These are phyloP conservation scores for Phytophthora multivora DNA, from an alignment of 352 stramenopile species.

Conservation along the genomic window DNA sequence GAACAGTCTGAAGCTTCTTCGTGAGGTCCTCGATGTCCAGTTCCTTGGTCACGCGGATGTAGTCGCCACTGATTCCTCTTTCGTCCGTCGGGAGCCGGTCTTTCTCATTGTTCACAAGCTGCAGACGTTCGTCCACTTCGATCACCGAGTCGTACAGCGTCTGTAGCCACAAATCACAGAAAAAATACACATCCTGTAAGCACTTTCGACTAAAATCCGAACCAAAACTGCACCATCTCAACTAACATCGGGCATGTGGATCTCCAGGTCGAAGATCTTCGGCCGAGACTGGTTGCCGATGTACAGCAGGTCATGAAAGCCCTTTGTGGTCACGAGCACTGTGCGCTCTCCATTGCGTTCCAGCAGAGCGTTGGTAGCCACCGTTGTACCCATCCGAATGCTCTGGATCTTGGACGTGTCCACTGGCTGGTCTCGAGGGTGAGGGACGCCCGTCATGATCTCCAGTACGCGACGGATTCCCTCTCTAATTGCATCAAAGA, in stretches of 20 bases:
- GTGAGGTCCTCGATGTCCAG: constrained; percentile 84
- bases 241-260: constrained; percentile 85
- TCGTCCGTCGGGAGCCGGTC: constrained; percentile 61
- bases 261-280: constrained; percentile 97
- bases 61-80: constrained; percentile 89
- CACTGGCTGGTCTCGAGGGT: constrained; percentile 86
- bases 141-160: constrained; percentile 97
- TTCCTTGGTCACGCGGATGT: constrained; percentile 81
- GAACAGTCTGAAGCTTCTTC: constrained; percentile 80
- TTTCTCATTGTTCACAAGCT: constrained; percentile 85
- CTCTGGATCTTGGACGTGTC: constrained; percentile 92
- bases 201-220: not conserved
- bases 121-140: constrained; percentile 97
- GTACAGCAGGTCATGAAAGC: constrained; percentile 96
- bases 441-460: constrained; percentile 87
- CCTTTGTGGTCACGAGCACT: constrained; percentile 94
- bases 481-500: constrained; percentile 48
- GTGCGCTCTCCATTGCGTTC: constrained; percentile 96
- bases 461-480: constrained; percentile 96
- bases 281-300: constrained; percentile 99
- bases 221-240: constrained; percentile 3
- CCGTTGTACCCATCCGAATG: constrained; percentile 99
- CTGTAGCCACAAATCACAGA: constrained; percentile 31
- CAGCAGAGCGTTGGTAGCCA: constrained; percentile 99
- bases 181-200: constrained; percentile 5